Base-by-base conservation (phyloP, 2,329 filamentous ascomycete species). In the Albophoma yamanashiensis region DNA sequence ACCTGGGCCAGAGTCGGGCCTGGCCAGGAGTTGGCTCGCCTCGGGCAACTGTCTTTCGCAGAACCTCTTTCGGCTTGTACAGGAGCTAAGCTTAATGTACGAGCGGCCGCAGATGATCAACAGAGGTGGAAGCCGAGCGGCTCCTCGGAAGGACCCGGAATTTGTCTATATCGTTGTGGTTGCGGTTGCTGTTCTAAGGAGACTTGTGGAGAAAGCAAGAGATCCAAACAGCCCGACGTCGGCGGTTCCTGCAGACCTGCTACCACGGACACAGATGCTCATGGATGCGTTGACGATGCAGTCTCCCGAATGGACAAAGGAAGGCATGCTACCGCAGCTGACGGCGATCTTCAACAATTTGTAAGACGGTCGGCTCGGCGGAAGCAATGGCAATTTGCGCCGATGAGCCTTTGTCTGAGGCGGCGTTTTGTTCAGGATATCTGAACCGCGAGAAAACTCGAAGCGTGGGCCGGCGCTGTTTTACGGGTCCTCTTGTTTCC, bases 11-110 rank as follows among this genome's bases (percentile, higher is more conserved):
- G 91, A 95, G 64, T 82, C 82, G 20, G 82, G 84, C 4, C 75
- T 97, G 9, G 88, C 92, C 4, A 84, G 85, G 60, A 79, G 83
- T 0, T 97, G 94, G 92, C 82, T 97, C 9, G 85, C 87, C 45
- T 91, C 89, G 4, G 85, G 88, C 50, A 92, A 95, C 66, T 90
- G 89, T 0, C 94, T 96, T 72, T 88, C 90, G 1, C 84, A 89
- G 61, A 92, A 88, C 66, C 80, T 97, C 9, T 83, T 93, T 60
- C 83, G 86, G 27, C 79, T 97, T 27, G 84, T 92, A 0, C 87
- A 88, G 62, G 80, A 89, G 5, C 78, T 97, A 3, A 89, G 87
- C 63, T 79, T 79, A 8, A 82, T 87, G 67, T 84, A 81, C 64
- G 82, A 86, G 55, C 63, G 60, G 55, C 60, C 63, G 36, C 60